Evolutionary conservation across 2,329 filamentous ascomycete genomes (phyloP), one percentile per base, ranked within the genome.

Genomic region (Lecanoromycetidae sp.): DNA sequence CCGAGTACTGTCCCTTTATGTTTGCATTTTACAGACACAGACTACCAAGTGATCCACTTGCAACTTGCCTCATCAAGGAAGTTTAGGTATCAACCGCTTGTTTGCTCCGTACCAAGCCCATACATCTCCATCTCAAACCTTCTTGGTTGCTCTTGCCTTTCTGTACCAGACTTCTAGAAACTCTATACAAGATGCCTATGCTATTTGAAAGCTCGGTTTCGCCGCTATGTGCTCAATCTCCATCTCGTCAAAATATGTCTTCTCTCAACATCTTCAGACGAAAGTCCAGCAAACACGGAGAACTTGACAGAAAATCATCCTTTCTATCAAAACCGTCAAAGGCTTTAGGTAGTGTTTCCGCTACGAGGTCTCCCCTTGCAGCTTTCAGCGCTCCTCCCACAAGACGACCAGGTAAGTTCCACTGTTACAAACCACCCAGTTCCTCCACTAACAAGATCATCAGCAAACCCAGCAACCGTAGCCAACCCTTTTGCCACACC

Each of bases 331-430:
- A 9, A 35, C 33, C 30, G 8, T 47, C 45, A 42, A 42, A 42
- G 4, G 3, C 20, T 7, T 42, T 27, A 12, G 23, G 22, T 17
- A 29, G 3, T 29, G 3, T 29, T 1, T 36, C 37, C 13, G 22
- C 17, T 10, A 39, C 37, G 19, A 40, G 36, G 30, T 23, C 23
- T 6, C 45, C 30, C n/a, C n/a, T 42, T 15, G 32, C 22, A 20
- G 13, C 30, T 22, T 22, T 27, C 30, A 36, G 15, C 6, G 52
- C 35, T 50, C 54, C 27, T 36, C 44, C 51, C 20, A 46, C 64
- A 44, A 58, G 64, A 25, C 58, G 64, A 34, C 64, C 66, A 49
- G 57, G 65, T 66, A 59, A 56, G 60, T 50, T 34, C n/a, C n/a
- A n/a, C n/a, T n/a, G n/a, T n/a, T n/a, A n/a, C n/a, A n/a, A 17